Evolutionary conservation across 208 protist genomes (phyloP).

Genomic region (Trypanosoma avium): DNA sequence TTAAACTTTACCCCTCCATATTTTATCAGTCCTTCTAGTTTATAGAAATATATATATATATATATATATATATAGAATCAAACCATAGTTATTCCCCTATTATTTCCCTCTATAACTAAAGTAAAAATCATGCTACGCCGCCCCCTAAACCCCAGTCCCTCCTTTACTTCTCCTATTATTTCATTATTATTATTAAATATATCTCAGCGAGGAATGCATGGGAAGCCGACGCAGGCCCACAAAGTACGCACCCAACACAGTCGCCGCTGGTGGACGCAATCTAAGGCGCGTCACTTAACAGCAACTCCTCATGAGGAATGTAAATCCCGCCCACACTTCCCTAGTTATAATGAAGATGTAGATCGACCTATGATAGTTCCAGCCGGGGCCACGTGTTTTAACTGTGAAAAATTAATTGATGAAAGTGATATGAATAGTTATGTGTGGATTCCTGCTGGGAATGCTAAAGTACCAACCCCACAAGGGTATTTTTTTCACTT

Average conservation of each 20-base stretch:
- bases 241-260: slow-evolving; percentile 91
- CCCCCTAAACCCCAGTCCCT: background rate
- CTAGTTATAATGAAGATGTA: slow-evolving; percentile 85
- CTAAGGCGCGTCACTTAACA: slow-evolving; percentile 85
- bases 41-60: background rate
- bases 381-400: slow-evolving; percentile 74
- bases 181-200: background rate
- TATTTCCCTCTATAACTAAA: background rate
- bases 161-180: background rate
- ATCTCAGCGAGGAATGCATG: slow-evolving; percentile 55
- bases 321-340: slow-evolving; percentile 75
- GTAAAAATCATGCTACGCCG: slow-evolving; percentile 12
- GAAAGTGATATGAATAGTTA: slow-evolving; percentile 74
- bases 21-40: background rate
- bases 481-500: slow-evolving; percentile 92
- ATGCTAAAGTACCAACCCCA: slow-evolving; percentile 76
- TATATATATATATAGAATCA: background rate
- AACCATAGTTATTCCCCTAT: too few relatives aligned
- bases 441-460: slow-evolving; percentile 87
- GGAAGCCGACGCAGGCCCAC: slow-evolving; percentile 84
- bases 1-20: background rate
- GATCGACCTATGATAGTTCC: slow-evolving; percentile 82
- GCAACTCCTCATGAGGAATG: slow-evolving; percentile 82
- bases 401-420: slow-evolving; percentile 77
- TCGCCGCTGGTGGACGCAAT: slow-evolving; percentile 86